Percentiles rank a stretch among this genome's conserved stretches.
Conservation (phyloP, 805 yeast species). For the Barnettozyma botsteinii region DNA sequence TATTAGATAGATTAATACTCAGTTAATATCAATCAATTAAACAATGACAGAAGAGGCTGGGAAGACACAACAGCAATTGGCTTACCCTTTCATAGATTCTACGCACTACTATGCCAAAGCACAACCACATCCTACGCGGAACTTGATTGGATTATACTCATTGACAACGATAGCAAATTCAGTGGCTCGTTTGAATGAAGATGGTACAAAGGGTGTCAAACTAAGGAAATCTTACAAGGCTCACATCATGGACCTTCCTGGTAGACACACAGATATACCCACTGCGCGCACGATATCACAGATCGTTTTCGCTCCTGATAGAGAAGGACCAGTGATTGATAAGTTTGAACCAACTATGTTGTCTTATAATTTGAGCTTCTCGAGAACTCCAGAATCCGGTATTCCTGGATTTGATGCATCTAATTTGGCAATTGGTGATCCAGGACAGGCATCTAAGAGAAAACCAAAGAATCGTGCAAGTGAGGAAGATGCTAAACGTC, state of each 20-base stretch:
- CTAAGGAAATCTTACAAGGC: slow-evolving; percentile 92
- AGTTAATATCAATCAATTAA: background rate
- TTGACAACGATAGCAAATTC: slow-evolving; percentile 64
- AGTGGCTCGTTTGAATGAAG: slow-evolving; percentile 81
- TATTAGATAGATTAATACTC: background rate
- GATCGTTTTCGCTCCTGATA: slow-evolving; percentile 29
- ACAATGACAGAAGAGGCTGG: background rate
- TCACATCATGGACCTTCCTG: slow-evolving; percentile 83
- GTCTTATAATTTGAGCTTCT: slow-evolving; percentile 48
- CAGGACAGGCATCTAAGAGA: slow-evolving; percentile 29
- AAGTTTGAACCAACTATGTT: slow-evolving; percentile 46
- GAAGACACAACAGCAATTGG: slow-evolving; percentile 22
- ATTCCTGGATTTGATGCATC: slow-evolving; percentile 72
- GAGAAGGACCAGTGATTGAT: slow-evolving; percentile 34
- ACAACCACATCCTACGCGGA: slow-evolving; percentile 65
- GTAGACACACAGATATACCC: slow-evolving; percentile 61
- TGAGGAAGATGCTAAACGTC: slow-evolving; percentile 24
- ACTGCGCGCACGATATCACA: slow-evolving; percentile 35
- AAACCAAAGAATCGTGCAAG: slow-evolving; percentile 32
- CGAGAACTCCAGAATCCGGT: slow-evolving; percentile 60
- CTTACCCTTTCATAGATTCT: slow-evolving; percentile 36
- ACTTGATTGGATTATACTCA: slow-evolving; percentile 64
- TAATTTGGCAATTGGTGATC: slow-evolving; percentile 55
- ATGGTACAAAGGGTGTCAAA: slow-evolving; percentile 88
- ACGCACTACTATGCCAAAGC: slow-evolving; percentile 29